phyloP scores from a whole-genome alignment of 768 basidiomycete species.

The Pulveroboletus sp. region DNA sequence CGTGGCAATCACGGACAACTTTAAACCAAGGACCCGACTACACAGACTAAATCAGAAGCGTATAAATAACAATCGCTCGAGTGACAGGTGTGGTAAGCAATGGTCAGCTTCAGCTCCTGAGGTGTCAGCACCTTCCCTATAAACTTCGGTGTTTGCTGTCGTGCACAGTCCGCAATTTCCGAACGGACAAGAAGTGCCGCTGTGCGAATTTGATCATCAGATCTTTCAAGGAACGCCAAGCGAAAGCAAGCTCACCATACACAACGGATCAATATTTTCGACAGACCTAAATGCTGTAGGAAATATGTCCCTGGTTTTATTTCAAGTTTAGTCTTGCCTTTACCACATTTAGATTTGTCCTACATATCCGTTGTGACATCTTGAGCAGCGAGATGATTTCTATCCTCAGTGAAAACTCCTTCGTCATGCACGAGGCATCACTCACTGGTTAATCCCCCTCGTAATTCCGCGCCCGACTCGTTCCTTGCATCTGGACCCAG shows the following conservation, averaged over 20 bases:
- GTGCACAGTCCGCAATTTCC: background rate
- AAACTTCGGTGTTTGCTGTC: conserved; percentile 45
- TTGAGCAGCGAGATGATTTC: conserved; percentile 53
- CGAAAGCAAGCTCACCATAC: conserved; percentile 35
- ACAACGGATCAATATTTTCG: no score
- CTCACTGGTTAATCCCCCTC: conserved; percentile 49
- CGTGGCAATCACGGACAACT: background rate
- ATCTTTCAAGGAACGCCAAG: background rate
- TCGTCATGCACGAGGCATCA: conserved; percentile 48
- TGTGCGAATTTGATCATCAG: conserved; percentile 3
- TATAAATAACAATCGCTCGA: no score
- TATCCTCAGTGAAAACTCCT: conserved; percentile 50
- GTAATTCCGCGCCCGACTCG: conserved; percentile 46
- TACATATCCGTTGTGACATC: no score
- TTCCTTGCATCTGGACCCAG: conserved; percentile 35
- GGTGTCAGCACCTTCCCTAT: conserved; percentile 44
- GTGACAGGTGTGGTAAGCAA: background rate
- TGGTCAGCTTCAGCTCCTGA: no score
- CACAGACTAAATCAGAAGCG: background rate
- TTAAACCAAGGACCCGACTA: background rate
- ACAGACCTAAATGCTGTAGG: no score
- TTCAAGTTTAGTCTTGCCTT: no score
- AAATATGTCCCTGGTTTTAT: no score
- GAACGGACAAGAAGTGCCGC: background rate
- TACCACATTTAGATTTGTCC: no score